phyloP scores from a whole-genome alignment of 805 yeast species.

The Debaryomyces maramus region DNA sequence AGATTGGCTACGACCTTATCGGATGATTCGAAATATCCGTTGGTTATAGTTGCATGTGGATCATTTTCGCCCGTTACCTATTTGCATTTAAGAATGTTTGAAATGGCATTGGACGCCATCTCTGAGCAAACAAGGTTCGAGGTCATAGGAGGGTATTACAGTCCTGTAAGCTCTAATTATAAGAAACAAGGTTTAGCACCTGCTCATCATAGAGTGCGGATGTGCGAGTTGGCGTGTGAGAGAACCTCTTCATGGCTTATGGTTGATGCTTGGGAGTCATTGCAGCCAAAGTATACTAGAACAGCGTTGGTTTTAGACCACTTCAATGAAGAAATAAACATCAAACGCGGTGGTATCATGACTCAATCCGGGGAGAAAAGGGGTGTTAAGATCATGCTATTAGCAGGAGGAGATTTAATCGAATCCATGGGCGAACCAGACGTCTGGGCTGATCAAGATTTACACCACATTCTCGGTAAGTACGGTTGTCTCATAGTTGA shows the following conservation, averaged over 20 bases:
- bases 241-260: constrained; percentile 95
- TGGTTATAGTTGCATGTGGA: constrained; percentile 96
- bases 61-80: constrained; percentile 96
- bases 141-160: constrained; percentile 93
- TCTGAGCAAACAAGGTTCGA: constrained; percentile 91
- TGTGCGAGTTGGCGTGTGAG: constrained; percentile 98
- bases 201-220: constrained; percentile 85
- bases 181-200: constrained; percentile 91
- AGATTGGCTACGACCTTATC: constrained; percentile 67
- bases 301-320: constrained; percentile 96
- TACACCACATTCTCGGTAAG: constrained; percentile 91
- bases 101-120: constrained; percentile 95
- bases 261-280: constrained; percentile 99
- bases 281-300: constrained; percentile 87
- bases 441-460: constrained; percentile 96
- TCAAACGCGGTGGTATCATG: constrained; percentile 80
- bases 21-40: constrained; percentile 79
- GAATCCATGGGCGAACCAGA: constrained; percentile 99
- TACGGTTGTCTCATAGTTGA: constrained; percentile 97
- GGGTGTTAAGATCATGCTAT: constrained; percentile 91
- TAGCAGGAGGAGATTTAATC: constrained; percentile 97
- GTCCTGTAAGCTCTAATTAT: constrained; percentile 93
- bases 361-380: constrained; percentile 58
- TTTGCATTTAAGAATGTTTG: constrained; percentile 94
- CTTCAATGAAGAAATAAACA: constrained; percentile 91